Evolutionary conservation across 1,284 basidiomycete genomes (phyloP), one percentile per base, ranked within the genome.

Genomic region (Naganishia albida): DNA sequence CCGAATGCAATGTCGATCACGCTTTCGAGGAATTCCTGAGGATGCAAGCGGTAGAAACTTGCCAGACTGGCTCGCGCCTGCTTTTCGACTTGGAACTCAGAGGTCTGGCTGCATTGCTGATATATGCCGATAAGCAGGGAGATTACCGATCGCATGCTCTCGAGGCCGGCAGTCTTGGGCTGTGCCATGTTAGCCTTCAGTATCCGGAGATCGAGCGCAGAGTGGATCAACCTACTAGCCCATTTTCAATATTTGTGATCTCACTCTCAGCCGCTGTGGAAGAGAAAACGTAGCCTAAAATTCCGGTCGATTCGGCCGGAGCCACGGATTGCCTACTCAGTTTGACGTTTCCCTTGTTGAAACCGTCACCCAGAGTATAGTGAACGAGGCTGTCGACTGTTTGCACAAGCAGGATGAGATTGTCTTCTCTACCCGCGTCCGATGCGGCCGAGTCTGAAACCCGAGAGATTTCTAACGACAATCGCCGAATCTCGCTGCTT

Each of bases 401-500:
- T 23, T 39, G 57, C 38, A 60, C 15, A 26, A 60, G 39, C 18
- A 49, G 57, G 2, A 60, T 49, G 16, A 60, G 26, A 38, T 60
- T 60, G 34, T 50, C 34, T 60, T 60, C 57, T 28, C 46, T 60
- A 1, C 40, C 13, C n/a, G n/a, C 30, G n/a, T 39, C 23, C 10
- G 38, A 25, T 7, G 39, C 18, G 12, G n/a, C 15, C 38, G 39
- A 8, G 16, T 23, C 2, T 39, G 57, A 23, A 40, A 10, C 34
- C 38, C 34, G 34, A 12, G 43, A 53, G 38, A 63, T 40, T 30
- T 3, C 40, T 4, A 18, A 48, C 7, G 40, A 23, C 23, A 53
- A 26, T 3, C 52, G 39, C 3, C 26, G 50, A 82, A 95, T 77
- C 68, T 93, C 89, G 42, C 84, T 82, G 74, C 90, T 90, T 56